phyloP scores from a whole-genome alignment of 148 eudicot genomes.

The Cornus florida region DNA sequence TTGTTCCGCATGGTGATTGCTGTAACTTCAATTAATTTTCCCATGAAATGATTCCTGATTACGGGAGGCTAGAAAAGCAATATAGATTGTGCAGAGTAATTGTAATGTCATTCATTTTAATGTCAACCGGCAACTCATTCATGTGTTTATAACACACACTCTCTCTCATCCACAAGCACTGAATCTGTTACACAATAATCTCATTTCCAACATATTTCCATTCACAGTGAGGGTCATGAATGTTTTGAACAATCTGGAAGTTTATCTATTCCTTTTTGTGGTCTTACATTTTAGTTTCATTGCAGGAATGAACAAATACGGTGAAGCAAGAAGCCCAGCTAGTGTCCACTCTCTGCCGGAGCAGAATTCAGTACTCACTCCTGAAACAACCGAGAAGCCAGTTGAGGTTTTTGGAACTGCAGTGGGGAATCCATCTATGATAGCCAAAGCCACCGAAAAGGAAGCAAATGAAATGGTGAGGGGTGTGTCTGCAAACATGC shows the following conservation, averaged over 20 bases:
- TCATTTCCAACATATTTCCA: not conserved
- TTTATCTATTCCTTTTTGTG: not conserved
- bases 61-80: not conserved
- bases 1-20: no score
- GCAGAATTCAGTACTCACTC: constrained; percentile 1
- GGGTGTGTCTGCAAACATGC: constrained; percentile 32
- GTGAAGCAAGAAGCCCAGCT: constrained; percentile 18
- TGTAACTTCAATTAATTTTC: no score
- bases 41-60: not conserved
- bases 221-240: no score
- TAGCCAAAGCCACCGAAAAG: not conserved
- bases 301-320: constrained; percentile 13
- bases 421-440: constrained; percentile 8
- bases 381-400: not conserved
- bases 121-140: no score
- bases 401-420: constrained; percentile 5
- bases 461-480: constrained; percentile 9
- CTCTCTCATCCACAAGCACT: not conserved
- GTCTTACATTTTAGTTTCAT: not conserved
- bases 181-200: not conserved
- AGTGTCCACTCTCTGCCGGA: constrained; percentile 20
- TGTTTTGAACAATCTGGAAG: no score
- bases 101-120: no score
- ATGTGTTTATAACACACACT: not conserved
- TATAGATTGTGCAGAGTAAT: not conserved